Evolutionary conservation across 495 filamentous ascomycete species (phyloP), one percentile per base, ranked within the genome.

Genomic region (Letharia columbiana): DNA sequence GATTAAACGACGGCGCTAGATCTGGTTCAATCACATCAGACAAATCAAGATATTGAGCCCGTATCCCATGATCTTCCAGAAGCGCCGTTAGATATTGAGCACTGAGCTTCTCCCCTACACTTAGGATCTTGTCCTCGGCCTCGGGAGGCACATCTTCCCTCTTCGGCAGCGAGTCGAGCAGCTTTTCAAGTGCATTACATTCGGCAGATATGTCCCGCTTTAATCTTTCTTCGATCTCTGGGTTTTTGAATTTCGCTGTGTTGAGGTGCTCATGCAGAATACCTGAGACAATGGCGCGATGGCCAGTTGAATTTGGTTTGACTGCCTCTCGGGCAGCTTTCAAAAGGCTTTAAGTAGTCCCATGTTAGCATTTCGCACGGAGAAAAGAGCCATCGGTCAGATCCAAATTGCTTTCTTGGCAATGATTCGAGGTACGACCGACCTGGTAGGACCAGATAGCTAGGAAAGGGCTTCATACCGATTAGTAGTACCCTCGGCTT

Each of bases 401-500:
- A 35, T 28, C 4, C 1, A 23, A 39, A 28, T 2, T 2, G 52
- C 37, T 11, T 37, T 60, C 18, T 15, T 35, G 33, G 52, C 12
- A 56, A 56, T 18, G 31, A 35, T 1, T 56, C 15, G 15, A 56
- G 52, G 15, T 56, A 15, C 52, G 4, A 18, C 11, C 52, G 52
- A 56, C 4, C 11, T 2, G 4, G 52, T 18, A 37, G 9, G 50
- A 35, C 31, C 52, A 18, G 8, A 35, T 23, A 40, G 18, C 11
- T 44, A 23, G 54, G 33, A 60, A 61, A 56, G 31, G 15, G 18
- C 2, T 37, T 49, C 68, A 39, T 58, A 95, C 91, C 91, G 85
- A 79, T 94, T 98, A 54, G 94, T 98, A 57, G 94, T 97, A 61
- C 92, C 92, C 65, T 93, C 90, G 40, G 83, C 84, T 75, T 98